phyloP scores from a whole-genome alignment of 2,329 filamentous ascomycete species.

The Penicillium sclerotiorum region DNA sequence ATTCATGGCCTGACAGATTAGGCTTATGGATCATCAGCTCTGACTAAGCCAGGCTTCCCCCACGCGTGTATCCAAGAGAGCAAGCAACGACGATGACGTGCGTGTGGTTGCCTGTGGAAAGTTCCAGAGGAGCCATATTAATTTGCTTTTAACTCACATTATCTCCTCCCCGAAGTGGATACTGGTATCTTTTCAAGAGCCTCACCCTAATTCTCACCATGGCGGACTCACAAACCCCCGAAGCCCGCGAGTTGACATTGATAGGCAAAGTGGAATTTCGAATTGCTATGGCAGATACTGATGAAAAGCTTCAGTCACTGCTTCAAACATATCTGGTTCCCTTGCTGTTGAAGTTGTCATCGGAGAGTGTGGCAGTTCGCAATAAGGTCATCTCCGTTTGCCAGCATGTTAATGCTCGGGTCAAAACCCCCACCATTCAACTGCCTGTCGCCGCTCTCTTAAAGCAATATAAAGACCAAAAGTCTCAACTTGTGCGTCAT shows the following conservation, averaged over 20 bases:
- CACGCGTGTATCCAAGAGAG: conserved; percentile 3
- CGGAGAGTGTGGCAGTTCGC: conserved; percentile 76
- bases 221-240: conserved; percentile 40
- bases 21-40: background rate
- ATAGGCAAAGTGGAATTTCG: conserved; percentile 83
- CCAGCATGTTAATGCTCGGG: conserved; percentile 69
- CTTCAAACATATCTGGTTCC: conserved; percentile 79
- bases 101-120: conserved; percentile 14
- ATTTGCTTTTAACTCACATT: background rate
- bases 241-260: conserved; percentile 74
- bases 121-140: background rate
- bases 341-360: conserved; percentile 81
- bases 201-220: conserved; percentile 22
- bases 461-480: conserved; percentile 83
- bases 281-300: conserved; percentile 80
- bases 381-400: conserved; percentile 75
- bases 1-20: background rate
- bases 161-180: background rate
- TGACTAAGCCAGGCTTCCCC: conserved; percentile 12
- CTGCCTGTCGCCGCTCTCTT: conserved; percentile 82
- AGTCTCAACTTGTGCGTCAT: conserved; percentile 75
- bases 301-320: conserved; percentile 76
- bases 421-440: conserved; percentile 66
- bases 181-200: background rate
- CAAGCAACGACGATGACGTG: conserved; percentile 14